A percentile compares a stretch with the other conserved stretches of the same genome.
These are phyloP conservation scores for Malus sieversii DNA, from an alignment of 306 rosid genomes.

Conservation along the genomic window DNA sequence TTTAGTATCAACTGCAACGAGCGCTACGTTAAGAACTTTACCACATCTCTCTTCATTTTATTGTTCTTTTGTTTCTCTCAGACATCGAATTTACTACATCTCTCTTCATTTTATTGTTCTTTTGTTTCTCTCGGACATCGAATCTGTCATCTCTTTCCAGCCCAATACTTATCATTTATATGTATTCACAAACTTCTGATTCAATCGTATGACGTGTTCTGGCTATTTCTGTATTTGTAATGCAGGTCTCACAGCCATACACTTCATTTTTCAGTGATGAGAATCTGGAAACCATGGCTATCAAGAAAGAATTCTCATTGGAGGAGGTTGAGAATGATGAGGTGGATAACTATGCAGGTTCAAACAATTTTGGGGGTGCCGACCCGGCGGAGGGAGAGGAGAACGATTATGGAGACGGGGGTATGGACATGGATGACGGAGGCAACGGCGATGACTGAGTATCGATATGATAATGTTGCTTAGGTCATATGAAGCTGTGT, in stretches of 20 bases:
- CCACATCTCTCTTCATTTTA: neutral
- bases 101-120: neutral
- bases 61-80: too few species aligned
- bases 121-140: too few species aligned
- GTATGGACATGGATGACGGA: slow-evolving; percentile 29
- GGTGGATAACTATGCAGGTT: neutral
- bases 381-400: slow-evolving; percentile 31
- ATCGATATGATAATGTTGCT: neutral
- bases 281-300: slow-evolving; percentile 44
- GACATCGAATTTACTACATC: too few species aligned
- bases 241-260: slow-evolving; percentile 71
- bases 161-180: neutral
- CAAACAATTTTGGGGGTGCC: slow-evolving; percentile 18
- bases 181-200: neutral
- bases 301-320: slow-evolving; percentile 5
- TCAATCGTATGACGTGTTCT: neutral
- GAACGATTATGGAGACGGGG: slow-evolving; percentile 31
- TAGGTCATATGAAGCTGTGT: neutral
- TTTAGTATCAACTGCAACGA: neutral
- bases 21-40: neutral
- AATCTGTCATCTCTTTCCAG: neutral
- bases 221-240: neutral
- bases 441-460: slow-evolving; percentile 21
- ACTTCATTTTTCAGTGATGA: slow-evolving; percentile 62
- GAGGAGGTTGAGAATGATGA: slow-evolving; percentile 5